phyloP scores from a whole-genome alignment of 148 eudicot species.

The Persicaria maculosa region DNA sequence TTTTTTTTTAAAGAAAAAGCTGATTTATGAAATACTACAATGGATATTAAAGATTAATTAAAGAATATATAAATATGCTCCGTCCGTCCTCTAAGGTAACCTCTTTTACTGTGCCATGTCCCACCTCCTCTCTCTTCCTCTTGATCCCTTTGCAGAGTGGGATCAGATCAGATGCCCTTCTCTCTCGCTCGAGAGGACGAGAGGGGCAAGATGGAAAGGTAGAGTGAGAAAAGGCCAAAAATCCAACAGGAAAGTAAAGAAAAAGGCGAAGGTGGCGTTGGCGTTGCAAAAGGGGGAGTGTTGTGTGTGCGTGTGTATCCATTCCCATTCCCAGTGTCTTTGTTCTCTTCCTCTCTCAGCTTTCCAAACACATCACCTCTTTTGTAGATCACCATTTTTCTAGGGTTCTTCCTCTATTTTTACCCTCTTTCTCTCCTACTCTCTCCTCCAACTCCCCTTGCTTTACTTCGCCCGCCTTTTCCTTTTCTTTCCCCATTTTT shows the following conservation, averaged over 20 bases:
- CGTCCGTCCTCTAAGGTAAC: background rate
- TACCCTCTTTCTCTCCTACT: background rate
- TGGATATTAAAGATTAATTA: too few species aligned
- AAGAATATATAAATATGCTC: conserved; percentile 1
- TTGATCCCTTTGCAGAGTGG: too few species aligned
- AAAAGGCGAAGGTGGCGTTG: conserved; percentile 8
- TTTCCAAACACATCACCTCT: background rate
- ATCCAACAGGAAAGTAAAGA: background rate
- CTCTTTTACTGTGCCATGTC: background rate
- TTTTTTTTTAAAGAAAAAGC: too few species aligned
- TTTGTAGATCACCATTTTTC: background rate
- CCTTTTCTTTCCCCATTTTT: too few species aligned
- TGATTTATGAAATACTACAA: too few species aligned
- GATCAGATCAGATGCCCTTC: background rate
- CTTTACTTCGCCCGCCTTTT: too few species aligned
- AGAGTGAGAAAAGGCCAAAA: conserved; percentile 8
- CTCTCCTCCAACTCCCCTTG: too few species aligned
- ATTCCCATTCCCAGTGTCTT: conserved; percentile 1
- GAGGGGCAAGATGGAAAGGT: conserved; percentile 6
- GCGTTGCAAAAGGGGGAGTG: conserved; percentile 7
- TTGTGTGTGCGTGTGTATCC: conserved; percentile 11
- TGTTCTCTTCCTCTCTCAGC: conserved; percentile 3
- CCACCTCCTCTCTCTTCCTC: background rate
- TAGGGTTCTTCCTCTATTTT: background rate
- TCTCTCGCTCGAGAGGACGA: background rate